phyloP scores from a whole-genome alignment of 164 flowering plant genomes.

The Aristolochia californica region DNA sequence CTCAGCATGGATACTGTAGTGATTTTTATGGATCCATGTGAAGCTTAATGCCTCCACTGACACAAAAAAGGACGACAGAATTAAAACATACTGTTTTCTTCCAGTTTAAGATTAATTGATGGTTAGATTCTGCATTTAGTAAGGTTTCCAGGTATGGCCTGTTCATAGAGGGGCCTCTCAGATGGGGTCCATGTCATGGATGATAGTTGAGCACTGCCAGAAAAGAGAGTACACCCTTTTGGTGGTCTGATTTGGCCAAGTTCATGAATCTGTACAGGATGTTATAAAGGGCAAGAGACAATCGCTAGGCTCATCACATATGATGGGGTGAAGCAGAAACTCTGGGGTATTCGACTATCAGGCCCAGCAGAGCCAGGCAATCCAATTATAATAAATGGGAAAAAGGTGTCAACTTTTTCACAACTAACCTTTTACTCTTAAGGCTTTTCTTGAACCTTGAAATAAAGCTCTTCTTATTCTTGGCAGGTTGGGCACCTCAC shows the following conservation, averaged over 20 bases:
- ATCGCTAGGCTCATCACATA: constrained; percentile 74
- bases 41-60: too few relatives aligned
- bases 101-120: too few relatives aligned
- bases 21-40: too few relatives aligned
- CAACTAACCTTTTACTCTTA: neutral
- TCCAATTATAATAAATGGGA: constrained; percentile 46
- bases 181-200: neutral
- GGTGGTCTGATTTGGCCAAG: neutral
- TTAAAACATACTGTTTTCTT: too few relatives aligned
- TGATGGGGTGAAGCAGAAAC: constrained; percentile 71
- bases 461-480: neutral
- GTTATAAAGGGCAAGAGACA: constrained; percentile 93
- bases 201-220: too few relatives aligned
- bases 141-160: too few relatives aligned
- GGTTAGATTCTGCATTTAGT: too few relatives aligned
- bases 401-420: constrained; percentile 32
- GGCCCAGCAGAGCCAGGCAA: constrained; percentile 65
- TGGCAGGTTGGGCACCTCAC: constrained; percentile 74
- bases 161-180: neutral
- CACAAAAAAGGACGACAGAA: too few relatives aligned
- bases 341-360: constrained; percentile 61
- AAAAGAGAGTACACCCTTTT: too few relatives aligned
- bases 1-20: too few relatives aligned
- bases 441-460: neutral
- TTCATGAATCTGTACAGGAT: constrained; percentile 33